Base-by-base conservation (phyloP, 768 basidiomycete species). In the Lactifluus volemus region DNA sequence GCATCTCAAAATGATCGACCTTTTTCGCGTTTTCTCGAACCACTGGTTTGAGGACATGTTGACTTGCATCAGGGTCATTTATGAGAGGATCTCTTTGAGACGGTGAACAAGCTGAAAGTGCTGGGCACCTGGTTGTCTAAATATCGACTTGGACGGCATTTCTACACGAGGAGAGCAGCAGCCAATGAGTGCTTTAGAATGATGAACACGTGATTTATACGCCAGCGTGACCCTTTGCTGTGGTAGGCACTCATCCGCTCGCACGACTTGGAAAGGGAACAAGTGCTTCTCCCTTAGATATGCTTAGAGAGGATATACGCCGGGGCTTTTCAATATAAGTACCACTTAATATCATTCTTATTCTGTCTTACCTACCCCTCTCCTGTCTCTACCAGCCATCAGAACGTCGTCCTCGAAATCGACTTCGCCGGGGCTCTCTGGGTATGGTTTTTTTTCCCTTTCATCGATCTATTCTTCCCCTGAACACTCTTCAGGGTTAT, bases 71-170 rank as follows among this genome's bases (percentile, higher is more conserved):
- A 2, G 92, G 84, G 68, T 98, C 95, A 69, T 98, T 88, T 65
- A 94, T 92, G 52, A 96, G 83, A 2, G 97, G 97, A 75, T 98
- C 97, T 48, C 96, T 78, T 69, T 94, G 94, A 8, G 95, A 61
- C 97, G 82, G 71, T 98, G 93, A 21, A 99, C 95, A 42, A 99
- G 89, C 76, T 98, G 95, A 68, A 96, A 98, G 71, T 98, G 95
- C 69, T 86, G 85, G 58, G 88, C 85, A 21, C 90, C 92, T 8
- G 96, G 90, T 66, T 86, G 86, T 61, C 92, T 85, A 77, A 91
- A 99, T 65, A 94, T 81, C 14, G 94, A 95, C 75, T 88, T 91
- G 66, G 79, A 76, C 42, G 89, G 80, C 89, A 91, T 91, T 29
- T 52, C 49, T 25, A 44, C 15, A 15, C n/a, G 6, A 34, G 32